Percentiles rank a stretch among this genome's conserved stretches.
phyloP scores from a whole-genome alignment of 495 filamentous ascomycete genomes.

The Aspergillus indologenus region DNA sequence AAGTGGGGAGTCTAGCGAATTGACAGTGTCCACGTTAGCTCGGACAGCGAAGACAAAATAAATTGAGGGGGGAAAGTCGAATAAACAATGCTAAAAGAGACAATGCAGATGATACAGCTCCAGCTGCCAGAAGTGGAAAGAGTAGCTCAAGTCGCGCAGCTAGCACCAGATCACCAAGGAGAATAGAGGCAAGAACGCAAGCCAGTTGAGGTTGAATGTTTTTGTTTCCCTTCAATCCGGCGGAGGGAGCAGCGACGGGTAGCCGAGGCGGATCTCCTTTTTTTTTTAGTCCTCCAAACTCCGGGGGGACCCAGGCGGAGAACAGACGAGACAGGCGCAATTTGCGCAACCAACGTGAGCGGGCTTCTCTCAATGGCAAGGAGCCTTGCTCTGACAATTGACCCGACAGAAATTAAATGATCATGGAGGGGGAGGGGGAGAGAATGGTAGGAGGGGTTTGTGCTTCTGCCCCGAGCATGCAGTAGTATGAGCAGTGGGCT shows the following conservation, averaged over 20 bases:
- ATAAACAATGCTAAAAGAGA: background rate
- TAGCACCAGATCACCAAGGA: background rate
- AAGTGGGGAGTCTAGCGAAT: slow-evolving; percentile 12
- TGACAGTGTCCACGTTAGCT: slow-evolving; percentile 17
- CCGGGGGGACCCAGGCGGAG: slow-evolving; percentile 7
- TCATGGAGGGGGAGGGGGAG: slow-evolving; percentile 1
- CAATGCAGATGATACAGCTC: background rate
- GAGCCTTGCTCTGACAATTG: background rate
- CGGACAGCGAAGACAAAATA: slow-evolving; percentile 5
- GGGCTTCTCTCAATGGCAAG: background rate
- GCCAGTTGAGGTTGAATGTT: background rate
- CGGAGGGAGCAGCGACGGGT: slow-evolving; percentile 10
- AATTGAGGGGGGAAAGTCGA: background rate
- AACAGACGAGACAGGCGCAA: background rate
- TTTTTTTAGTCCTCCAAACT: slow-evolving; percentile 2
- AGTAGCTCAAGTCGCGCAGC: background rate
- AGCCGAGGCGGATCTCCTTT: slow-evolving; percentile 12
- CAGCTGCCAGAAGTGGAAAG: background rate
- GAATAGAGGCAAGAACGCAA: background rate
- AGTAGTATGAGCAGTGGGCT: too few relatives aligned
- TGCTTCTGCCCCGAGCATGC: slow-evolving; percentile 1
- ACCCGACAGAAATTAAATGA: background rate
- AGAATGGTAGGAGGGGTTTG: slow-evolving; percentile 1
- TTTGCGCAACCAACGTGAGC: background rate
- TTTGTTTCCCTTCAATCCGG: background rate